phyloP scores from a whole-genome alignment of 2,329 filamentous ascomycete genomes.

The Trichoderma citrinoviride region DNA sequence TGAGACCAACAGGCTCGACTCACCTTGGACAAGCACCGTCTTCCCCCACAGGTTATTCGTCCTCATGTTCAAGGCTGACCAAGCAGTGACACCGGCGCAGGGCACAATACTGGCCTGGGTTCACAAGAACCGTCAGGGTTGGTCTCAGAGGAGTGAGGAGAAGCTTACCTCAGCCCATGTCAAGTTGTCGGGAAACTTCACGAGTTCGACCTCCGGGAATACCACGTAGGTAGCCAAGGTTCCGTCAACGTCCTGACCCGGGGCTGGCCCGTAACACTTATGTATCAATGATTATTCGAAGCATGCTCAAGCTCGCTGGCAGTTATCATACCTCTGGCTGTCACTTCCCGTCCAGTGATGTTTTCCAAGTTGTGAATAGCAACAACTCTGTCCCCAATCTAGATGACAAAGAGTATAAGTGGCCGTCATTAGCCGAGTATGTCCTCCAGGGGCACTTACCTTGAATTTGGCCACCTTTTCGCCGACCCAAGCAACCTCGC shows the following conservation, averaged over 20 bases:
- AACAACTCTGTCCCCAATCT: neutral
- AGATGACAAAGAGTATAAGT: neutral
- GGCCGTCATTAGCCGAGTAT: neutral
- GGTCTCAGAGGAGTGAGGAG: neutral
- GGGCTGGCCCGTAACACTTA: neutral
- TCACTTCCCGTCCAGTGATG: conserved; percentile 11
- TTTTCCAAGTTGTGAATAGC: conserved; percentile 8
- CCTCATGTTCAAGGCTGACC: conserved; percentile 9
- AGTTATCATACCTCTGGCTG: neutral
- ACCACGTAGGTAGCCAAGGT: conserved; percentile 14
- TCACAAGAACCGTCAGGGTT: neutral
- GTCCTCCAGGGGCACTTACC: neutral
- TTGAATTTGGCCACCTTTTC: neutral
- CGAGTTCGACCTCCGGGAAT: neutral
- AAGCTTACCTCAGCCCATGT: conserved; percentile 14
- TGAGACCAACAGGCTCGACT: neutral
- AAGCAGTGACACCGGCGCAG: conserved; percentile 16
- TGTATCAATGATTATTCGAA: neutral
- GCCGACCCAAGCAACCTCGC: conserved; percentile 2
- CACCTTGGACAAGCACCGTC: conserved; percentile 18
- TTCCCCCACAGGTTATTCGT: conserved; percentile 10
- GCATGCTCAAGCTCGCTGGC: too few relatives aligned
- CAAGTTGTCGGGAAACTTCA: conserved; percentile 9
- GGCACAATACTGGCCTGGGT: conserved; percentile 7
- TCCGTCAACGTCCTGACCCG: conserved; percentile 7